Conservation (phyloP, 305 asterid genomes). For the Fraxinus sp. region DNA sequence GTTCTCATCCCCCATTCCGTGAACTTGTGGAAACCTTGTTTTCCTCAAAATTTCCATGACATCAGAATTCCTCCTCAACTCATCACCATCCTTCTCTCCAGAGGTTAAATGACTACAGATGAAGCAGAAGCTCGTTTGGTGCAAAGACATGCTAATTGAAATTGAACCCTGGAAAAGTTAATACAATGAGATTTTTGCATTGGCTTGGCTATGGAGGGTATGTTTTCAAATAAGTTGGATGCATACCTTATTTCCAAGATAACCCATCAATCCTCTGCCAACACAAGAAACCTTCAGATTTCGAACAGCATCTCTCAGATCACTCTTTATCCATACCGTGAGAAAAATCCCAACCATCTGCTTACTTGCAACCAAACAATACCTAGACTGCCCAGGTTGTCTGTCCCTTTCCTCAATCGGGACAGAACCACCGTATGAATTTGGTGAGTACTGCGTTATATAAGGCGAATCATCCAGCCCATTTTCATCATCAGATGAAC, state of each 20-base stretch:
- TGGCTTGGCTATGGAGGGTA: background rate
- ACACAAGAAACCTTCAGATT: constrained; percentile 93
- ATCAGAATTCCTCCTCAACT: constrained; percentile 83
- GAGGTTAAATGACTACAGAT: constrained; percentile 88
- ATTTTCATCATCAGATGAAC: constrained; percentile 83
- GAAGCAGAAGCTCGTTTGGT: constrained; percentile 99
- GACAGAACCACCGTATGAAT: constrained; percentile 36
- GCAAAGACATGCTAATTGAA: constrained; percentile 97
- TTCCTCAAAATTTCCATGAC: constrained; percentile 92
- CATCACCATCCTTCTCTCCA: constrained; percentile 96
- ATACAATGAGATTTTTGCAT: constrained; percentile 17
- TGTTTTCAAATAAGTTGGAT: constrained; percentile 12
- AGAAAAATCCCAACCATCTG: constrained; percentile 99
- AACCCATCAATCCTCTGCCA: constrained; percentile 98
- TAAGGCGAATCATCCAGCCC: constrained; percentile 56
- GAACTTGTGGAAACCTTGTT: constrained; percentile 90
- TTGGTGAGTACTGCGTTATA: constrained; percentile 47
- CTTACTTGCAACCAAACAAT: constrained; percentile 90
- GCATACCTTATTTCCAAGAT: constrained; percentile 93
- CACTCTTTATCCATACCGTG: constrained; percentile 81
- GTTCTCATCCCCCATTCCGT: constrained; percentile 59
- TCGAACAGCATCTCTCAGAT: constrained; percentile 65
- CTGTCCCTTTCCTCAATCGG: constrained; percentile 59
- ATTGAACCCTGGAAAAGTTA: constrained; percentile 83
- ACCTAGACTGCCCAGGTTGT: constrained; percentile 54